phyloP scores from a whole-genome alignment of 805 yeast species.

The Cyberlindnera nakhonratchasimensis region DNA sequence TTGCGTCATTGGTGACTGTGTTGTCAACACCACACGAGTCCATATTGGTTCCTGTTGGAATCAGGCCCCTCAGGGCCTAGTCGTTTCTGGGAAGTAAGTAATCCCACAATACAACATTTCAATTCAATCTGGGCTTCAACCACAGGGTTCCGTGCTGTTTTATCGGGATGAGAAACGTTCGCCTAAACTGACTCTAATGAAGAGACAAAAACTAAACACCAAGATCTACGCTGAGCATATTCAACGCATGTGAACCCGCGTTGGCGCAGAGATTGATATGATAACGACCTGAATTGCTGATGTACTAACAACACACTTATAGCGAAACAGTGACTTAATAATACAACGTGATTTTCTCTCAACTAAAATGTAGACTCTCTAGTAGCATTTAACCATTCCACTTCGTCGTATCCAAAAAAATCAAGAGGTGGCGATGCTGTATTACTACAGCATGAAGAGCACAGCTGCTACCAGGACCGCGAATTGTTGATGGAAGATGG shows the following conservation, averaged over 20 bases:
- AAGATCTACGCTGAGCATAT: conserved; percentile 39
- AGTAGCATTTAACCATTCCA: too few species aligned
- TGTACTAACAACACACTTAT: background rate
- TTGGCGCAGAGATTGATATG: too few species aligned
- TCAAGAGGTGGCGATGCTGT: background rate
- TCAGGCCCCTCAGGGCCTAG: too few species aligned
- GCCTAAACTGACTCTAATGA: conserved; percentile 33
- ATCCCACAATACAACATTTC: too few species aligned
- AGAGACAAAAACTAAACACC: conserved; percentile 36
- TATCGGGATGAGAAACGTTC: conserved; percentile 37
- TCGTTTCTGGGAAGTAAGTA: too few species aligned
- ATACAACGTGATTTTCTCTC: too few species aligned
- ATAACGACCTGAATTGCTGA: background rate
- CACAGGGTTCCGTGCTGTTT: too few species aligned
- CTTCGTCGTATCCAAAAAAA: background rate
- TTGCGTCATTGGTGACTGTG: too few species aligned
- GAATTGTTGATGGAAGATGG: conserved; percentile 1
- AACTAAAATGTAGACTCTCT: background rate
- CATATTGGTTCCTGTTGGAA: too few species aligned
- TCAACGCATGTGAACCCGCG: background rate
- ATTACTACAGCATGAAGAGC: background rate
- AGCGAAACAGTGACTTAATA: too few species aligned
- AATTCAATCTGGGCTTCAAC: too few species aligned
- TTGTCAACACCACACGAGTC: too few species aligned
- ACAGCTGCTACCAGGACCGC: background rate